Conservation (phyloP, 305 asterid genomes). For the Fraxinus dipetala region DNA sequence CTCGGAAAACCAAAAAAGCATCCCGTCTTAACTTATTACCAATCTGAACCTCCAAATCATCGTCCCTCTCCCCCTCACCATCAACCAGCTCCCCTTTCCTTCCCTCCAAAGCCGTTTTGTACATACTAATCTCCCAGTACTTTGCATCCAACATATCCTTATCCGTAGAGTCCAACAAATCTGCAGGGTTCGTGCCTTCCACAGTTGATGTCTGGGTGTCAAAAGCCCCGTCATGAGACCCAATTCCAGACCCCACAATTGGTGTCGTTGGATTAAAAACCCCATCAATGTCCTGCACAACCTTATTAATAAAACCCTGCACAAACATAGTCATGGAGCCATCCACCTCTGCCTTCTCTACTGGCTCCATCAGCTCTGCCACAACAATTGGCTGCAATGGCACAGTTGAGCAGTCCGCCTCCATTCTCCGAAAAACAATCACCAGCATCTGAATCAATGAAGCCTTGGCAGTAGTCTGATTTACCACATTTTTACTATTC, state of each 20-base stretch:
- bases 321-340: conserved; percentile 83
- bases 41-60: conserved; percentile 92
- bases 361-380: conserved; percentile 90
- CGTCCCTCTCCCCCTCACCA: conserved; percentile 76
- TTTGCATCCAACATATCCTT: conserved; percentile 99
- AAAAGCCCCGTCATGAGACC: conserved; percentile 92
- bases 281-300: conserved; percentile 90
- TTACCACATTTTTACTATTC: conserved; percentile 83
- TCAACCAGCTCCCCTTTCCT: conserved; percentile 94
- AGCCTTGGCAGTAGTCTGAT: conserved; percentile 95
- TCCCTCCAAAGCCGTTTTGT: conserved; percentile 93
- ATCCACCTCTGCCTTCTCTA: conserved; percentile 77
- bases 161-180: conserved; percentile 95
- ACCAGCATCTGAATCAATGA: conserved; percentile 95
- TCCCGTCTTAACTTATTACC: conserved; percentile 92
- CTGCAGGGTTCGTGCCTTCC: conserved; percentile 94
- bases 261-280: conserved; percentile 77
- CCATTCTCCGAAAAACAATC: conserved; percentile 96
- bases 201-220: conserved; percentile 88
- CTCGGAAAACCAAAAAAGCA: conserved; percentile 92
- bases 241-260: conserved; percentile 38
- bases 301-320: conserved; percentile 87
- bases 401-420: conserved; percentile 93
- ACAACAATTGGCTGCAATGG: conserved; percentile 95
- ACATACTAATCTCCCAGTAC: conserved; percentile 99